A percentile compares a stretch with the other conserved stretches of the same genome.
Conservation (phyloP, 495 filamentous ascomycete species). For the Chaetomium fimeti region DNA sequence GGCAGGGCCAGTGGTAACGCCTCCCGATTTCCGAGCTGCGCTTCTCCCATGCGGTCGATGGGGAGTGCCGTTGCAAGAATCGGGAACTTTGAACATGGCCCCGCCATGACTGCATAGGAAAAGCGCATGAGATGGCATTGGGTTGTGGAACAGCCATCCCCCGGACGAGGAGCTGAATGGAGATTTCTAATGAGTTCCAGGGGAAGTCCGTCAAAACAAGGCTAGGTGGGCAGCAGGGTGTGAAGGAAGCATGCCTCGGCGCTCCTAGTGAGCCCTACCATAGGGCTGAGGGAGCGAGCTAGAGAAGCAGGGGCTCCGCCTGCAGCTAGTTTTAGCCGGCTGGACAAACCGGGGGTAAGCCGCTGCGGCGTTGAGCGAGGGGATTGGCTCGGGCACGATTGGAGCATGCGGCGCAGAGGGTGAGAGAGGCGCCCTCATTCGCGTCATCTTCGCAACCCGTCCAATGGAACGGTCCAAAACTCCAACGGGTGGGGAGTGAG, state of each 20-base stretch:
- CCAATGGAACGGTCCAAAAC: constrained; percentile 3
- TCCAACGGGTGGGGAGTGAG: not conserved
- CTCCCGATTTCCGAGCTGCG: not conserved
- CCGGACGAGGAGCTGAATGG: not conserved
- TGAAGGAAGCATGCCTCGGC: constrained; percentile 4
- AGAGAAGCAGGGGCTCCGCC: constrained; percentile 2
- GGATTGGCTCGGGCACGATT: constrained; percentile 16
- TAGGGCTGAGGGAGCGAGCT: constrained; percentile 19
- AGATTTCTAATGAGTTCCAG: not conserved
- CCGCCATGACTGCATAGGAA: constrained; percentile 10
- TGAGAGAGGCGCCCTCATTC: constrained; percentile 2
- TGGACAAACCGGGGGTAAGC: not conserved
- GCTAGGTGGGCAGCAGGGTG: not conserved
- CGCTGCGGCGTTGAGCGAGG: not conserved
- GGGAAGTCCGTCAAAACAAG: constrained; percentile 2
- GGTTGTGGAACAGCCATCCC: not conserved
- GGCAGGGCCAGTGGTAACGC: not conserved
- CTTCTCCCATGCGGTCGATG: not conserved
- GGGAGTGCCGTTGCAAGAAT: not conserved
- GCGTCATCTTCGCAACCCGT: constrained; percentile 18
- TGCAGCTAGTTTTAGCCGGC: constrained; percentile 12
- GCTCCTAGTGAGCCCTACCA: constrained; percentile 11
- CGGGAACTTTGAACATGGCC: not conserved
- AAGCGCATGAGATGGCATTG: not conserved
- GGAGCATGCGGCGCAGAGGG: constrained; percentile 18